Base-by-base conservation (phyloP, 257 asterid species). In the Solanum raphanifolium region DNA sequence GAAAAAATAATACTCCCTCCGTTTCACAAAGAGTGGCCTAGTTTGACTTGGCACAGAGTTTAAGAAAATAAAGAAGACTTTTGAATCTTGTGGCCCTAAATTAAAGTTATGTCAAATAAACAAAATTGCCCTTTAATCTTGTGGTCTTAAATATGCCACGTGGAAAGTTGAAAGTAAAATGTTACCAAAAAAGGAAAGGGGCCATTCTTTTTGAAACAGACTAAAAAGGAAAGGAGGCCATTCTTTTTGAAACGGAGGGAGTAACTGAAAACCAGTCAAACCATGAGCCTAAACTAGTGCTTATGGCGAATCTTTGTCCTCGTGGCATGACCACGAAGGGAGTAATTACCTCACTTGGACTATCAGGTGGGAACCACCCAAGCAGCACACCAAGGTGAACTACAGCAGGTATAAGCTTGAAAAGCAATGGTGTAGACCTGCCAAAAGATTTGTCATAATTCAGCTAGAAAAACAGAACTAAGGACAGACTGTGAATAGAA, bases 381-480 rank as follows among this genome's bases (percentile, higher is more conserved):
- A 97, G 87, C 90, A 95, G 90, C 83, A 97, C 93, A 11, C 99
- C 99, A 72, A 95, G 99, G 91, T 97, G 98, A 89, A 96, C 93
- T 35, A 97, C 98, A 34, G 96, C 98, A 83, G 99, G 99, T 90
- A 97, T 95, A 88, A 97, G 91, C 93, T 97, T 95, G 96, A 97
- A 95, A 88, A 96, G 96, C 93, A 97, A 89, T 73, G 99, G 98
- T 46, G 99, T 97, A 9, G 98, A 96, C 99, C 99, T 97, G 93
- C 68, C 85, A 18, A 46, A 87, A 91, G 71, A 83, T 15, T 88
- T 75, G 69, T 41, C 31, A 52, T 32, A 29, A 62, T 60, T 55
- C 73, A 83, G 41, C 68, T 55, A 10, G 41, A 72, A 38, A 89
- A 35, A 71, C 35, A 13, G 48, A 83, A 27, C 52, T 20, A 52